Conservation (phyloP, 805 yeast species). For the Clavispora vitiphila region DNA sequence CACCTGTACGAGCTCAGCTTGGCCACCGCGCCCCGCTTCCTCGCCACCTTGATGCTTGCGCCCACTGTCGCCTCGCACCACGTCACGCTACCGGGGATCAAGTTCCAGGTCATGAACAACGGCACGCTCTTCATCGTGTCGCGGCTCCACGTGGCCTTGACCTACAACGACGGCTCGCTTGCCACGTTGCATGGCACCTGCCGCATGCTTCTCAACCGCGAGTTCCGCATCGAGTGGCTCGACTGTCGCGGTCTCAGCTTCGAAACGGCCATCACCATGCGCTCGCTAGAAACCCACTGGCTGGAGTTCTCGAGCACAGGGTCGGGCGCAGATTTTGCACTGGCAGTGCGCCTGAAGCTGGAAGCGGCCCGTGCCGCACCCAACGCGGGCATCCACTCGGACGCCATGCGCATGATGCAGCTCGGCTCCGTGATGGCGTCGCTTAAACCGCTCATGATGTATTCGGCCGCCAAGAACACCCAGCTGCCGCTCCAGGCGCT, state of each 20-base stretch:
- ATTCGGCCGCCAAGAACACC: constrained; percentile 43
- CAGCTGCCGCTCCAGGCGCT: constrained; percentile 54
- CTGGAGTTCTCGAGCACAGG: constrained; percentile 11
- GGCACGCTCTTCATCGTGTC: constrained; percentile 34
- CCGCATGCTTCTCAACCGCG: constrained; percentile 57
- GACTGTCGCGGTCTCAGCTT: constrained; percentile 45
- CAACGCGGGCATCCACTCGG: constrained; percentile 58
- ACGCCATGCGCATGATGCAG: constrained; percentile 66
- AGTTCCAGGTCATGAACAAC: constrained; percentile 36
- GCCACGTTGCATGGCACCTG: constrained; percentile 58
- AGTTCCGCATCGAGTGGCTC: constrained; percentile 64
- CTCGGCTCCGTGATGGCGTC: constrained; percentile 75
- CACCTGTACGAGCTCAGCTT: constrained; percentile 59
- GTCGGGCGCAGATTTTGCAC: constrained; percentile 7
- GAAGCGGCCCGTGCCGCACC: constrained; percentile 44
- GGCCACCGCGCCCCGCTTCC: constrained; percentile 60
- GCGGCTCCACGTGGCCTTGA: constrained; percentile 21
- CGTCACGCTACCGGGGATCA: constrained; percentile 31
- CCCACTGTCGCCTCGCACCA: constrained; percentile 31
- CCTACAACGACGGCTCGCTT: constrained; percentile 67
- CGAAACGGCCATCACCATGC: constrained; percentile 22
- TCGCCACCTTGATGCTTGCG: constrained; percentile 46
- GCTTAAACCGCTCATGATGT: constrained; percentile 59
- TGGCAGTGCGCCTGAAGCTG: constrained; percentile 4
- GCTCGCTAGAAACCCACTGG: constrained; percentile 26